Evolutionary conservation across 2,329 filamentous ascomycete genomes (phyloP).

Genomic region (Fusarium globosum): DNA sequence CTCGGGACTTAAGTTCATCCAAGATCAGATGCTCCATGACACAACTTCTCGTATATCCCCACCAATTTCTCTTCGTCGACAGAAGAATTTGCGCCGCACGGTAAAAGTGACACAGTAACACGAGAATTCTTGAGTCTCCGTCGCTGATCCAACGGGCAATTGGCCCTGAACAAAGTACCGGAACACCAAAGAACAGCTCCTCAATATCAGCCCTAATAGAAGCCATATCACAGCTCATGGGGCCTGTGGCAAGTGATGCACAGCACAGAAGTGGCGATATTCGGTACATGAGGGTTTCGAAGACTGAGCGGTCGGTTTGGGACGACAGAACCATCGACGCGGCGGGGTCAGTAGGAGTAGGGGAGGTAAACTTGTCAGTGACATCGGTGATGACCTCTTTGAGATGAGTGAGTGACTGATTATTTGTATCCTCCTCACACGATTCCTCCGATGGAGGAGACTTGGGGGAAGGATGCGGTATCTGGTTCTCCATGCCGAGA

Average conservation of each 20-base stretch:
- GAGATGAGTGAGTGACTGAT: neutral
- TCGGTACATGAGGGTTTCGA: neutral
- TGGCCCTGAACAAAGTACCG: neutral
- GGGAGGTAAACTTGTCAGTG: neutral
- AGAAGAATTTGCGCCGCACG: neutral
- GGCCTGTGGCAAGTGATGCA: rapidly evolving
- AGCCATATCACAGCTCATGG: rapidly evolving
- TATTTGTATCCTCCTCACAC: no score
- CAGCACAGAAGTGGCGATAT: neutral
- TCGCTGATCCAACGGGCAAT: neutral
- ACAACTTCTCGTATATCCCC: neutral
- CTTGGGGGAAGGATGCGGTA: neutral
- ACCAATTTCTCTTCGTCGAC: neutral
- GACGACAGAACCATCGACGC: neutral
- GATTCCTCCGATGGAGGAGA: neutral
- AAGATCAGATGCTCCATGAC: neutral
- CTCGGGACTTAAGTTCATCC: neutral
- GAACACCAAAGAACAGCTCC: neutral
- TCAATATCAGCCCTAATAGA: neutral
- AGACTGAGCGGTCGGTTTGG: neutral
- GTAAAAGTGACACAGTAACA: neutral
- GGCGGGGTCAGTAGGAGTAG: neutral
- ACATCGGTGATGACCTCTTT: neutral
- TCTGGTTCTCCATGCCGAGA: neutral
- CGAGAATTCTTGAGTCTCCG: neutral